Evolutionary conservation across 345 rosid genomes (phyloP), one percentile per base, ranked within the genome.

Genomic region (Heritiera fomes): DNA sequence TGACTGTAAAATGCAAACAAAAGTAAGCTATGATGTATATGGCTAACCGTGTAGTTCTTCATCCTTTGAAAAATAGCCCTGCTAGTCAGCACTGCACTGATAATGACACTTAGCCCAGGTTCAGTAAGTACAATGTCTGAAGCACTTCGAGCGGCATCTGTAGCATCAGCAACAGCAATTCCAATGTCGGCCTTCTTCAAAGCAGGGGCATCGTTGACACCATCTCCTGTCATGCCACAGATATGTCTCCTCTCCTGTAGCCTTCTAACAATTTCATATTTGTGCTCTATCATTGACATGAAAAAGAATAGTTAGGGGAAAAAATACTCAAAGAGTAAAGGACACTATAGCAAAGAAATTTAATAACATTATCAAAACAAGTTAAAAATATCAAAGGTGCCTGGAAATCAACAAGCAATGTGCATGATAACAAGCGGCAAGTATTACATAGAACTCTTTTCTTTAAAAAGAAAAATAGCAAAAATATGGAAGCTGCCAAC

Each of bases 161-260:
- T 95, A 77, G 98, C 97, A 86, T 93, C 98, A 60, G 91, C 91
- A 60, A 95, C 98, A 38, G 98, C 98, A 72, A 95, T 93, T 23
- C 98, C 98, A 17, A 95, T 93, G 84, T 95, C 98, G 13, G 98
- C 97, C 85, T 88, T 95, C 87, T 91, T 95, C 73, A 95, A 82
- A 76, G 98, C 98, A 47, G 98, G 92, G 73, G 98, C 95, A 83
- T 95, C 56, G 14, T 71, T 76, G 47, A 95, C 98, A 84, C 98
- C 98, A 84, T 95, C 98, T 76, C 98, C 98, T 40, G 97, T 95
- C 95, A 95, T 95, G 73, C 98, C 98, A 78, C 98, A 93, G 7
- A 93, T 90, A 86, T 95, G 98, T 60, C 90, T 95, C 87, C 86
- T 91, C 80, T 89, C 93, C 82, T 95, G 98, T 78, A 95, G 85